Base-by-base conservation (phyloP, 192 early-diverging fungal species). In the Coemansia sp. region DNA sequence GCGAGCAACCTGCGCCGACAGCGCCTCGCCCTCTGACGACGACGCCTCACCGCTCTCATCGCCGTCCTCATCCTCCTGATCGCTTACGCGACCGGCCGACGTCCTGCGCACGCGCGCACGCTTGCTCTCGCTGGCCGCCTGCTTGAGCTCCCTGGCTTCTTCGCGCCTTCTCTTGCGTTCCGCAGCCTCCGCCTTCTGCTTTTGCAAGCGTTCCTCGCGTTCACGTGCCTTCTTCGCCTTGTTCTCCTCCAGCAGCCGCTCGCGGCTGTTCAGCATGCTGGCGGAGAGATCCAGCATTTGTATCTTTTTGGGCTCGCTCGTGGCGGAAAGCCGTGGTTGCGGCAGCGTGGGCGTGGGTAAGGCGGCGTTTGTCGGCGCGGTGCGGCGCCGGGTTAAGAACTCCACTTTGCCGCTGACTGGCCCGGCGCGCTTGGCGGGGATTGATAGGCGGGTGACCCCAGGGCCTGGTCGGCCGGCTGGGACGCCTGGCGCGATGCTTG, bases 101-200 rank as follows among this genome's bases (percentile, higher is more conserved):
- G 13, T 17, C 19, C 13, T 40, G 61, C 17, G 24, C 14, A 13
- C 22, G 5, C 14, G 38, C 57, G 50, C 14, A 13, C 55, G 53
- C 45, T n/a, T 37, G 48, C 57, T 39, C 5, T 38, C 58, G 1
- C 23, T 40, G 5, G 61, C 52, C 3, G 62, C 59, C 54, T 44
- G 38, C 56, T 51, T 62, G 39, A 50, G 24, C 48, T 62, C 40
- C 13, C 67, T 54, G 9, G 39, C 51, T 39, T 70, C 64, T 25
- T 66, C 67, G 17, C 67, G 67, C 15, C 45, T 52, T 15, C 66
- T 62, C 49, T 69, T 69, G 24, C 67, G 62, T 55, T 75, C 73
- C 0, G 64, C 66, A 2, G 21, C 50, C 2, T 57, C 73, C 6
- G 53, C 58, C 52, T 66, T 53, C 22, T 53, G 42, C 73, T 68